Conservation (phyloP, 1,139 yeast species). For the Diutina siamensis region DNA sequence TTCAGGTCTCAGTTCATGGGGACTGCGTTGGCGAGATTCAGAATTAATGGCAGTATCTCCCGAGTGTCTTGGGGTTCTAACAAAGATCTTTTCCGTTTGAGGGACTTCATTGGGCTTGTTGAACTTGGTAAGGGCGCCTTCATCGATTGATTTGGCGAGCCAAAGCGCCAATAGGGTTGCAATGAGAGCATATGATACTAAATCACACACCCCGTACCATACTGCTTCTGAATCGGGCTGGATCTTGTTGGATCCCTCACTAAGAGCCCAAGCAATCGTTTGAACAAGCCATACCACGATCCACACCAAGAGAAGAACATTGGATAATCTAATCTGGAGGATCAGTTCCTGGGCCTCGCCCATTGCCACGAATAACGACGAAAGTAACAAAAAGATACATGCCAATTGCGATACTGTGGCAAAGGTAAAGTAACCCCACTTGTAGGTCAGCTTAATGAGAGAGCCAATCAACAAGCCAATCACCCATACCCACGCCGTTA, state of each 20-base stretch:
- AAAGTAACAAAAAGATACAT: constrained; percentile 20
- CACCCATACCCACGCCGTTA: constrained; percentile 38
- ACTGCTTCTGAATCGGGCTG: constrained; percentile 59
- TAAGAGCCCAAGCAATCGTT: constrained; percentile 50
- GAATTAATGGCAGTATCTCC: constrained; percentile 2
- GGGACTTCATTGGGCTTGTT: background rate
- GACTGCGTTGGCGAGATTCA: background rate
- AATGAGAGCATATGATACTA: constrained; percentile 30
- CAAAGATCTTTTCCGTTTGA: background rate
- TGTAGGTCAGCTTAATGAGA: constrained; percentile 44
- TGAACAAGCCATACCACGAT: constrained; percentile 35
- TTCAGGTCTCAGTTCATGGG: background rate
- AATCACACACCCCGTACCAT: constrained; percentile 52
- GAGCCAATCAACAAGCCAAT: constrained; percentile 44
- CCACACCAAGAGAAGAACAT: constrained; percentile 19
- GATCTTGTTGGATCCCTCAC: constrained; percentile 59
- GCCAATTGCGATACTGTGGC: constrained; percentile 26
- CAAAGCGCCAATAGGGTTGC: constrained; percentile 24
- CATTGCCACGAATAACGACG: background rate
- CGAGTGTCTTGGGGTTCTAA: background rate
- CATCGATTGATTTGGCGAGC: constrained; percentile 20
- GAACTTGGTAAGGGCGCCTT: constrained; percentile 18
- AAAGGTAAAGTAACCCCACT: constrained; percentile 53
- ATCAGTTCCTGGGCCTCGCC: background rate
- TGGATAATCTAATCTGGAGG: constrained; percentile 10